Evolutionary conservation across 1,139 yeast genomes (phyloP), one percentile per base, ranked within the genome.

Genomic region (Hanseniaspora gamundiae): DNA sequence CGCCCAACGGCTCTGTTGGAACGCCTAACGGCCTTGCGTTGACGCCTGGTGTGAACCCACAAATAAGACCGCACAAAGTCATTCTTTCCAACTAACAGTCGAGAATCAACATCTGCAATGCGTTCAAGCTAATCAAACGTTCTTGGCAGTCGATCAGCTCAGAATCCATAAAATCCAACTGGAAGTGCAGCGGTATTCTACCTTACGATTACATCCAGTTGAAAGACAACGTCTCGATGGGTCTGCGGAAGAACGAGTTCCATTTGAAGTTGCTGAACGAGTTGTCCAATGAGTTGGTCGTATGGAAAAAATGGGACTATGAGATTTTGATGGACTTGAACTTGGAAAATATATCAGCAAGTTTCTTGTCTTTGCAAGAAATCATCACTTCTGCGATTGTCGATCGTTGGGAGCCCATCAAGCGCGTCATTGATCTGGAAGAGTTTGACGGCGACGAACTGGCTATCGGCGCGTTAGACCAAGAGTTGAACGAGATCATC

Each of bases 321-420:
- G 74, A 73, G 42, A 74, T 74, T 49, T 57, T 78, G 28, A 53
- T 77, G 41, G 79, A 77, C 28, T 60, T 78, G 41, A 73, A 75
- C 8, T 72, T 76, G 44, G 85, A 78, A 56, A 64, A 76, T 46
- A 76, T 74, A 38, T 62, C 62, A 51, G 70, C 75, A 24, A 72
- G 74, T 1, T 78, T 77, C 54, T 66, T 73, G 11, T 76, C 82
- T n/a, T 74, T 76, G 42, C 79, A 73, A 47, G 84, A 78, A 51
- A 70, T 78, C 40, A 76, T 78, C 3, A 76, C 77, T 21, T 73
- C 81, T 57, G 76, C 83, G 51, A 65, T 76, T 10, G 72, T 73
- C 56, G 79, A 74, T 46, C 60, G 59, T 29, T 64, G 61, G 55
- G 67, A 64, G 45, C 60, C 60, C 11, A 52, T 51, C 13, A 47